Base-by-base conservation (phyloP, 2,329 filamentous ascomycete genomes). In the Aspergillus tamarii region DNA sequence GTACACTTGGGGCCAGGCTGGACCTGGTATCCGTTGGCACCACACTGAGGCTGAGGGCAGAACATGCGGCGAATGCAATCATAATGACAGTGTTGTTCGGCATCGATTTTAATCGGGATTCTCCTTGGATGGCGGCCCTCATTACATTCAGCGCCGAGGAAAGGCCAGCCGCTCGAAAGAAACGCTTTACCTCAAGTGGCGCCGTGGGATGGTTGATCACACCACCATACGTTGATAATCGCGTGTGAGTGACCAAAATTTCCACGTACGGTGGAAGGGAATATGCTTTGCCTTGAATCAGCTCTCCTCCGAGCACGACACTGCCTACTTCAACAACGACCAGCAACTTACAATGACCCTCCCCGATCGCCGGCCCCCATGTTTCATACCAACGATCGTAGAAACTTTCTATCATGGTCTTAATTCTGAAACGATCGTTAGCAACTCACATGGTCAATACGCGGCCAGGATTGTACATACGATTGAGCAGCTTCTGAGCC, bases 11-110 rank as follows among this genome's bases (percentile, higher is more conserved):
- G 0, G 87, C 87, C 0, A 90, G 74, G 58, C 84, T 84, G 0
- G 85, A 88, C 46, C 75, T 78, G 62, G 82, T 84, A 32, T 84
- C 86, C 0, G 84, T 82, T 3, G 86, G 83, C 55, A 87, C 85
- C 0, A 86, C 83, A 67, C 87, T 89, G 5, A 91, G 81, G 11
- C 86, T 85, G n/a, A 91, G 76, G 0, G 88, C 88, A 65, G 90
- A 90, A 69, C 88, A 90, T 5, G 88, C 88, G 0, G 90, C 89
- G 67, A 91, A 92, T 1, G 89, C 90, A 14, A 92, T 91, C 90
- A 92, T 92, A 67, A 92, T 91, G 61, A 89, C 86, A 0, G 90
- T 91, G 69, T 92, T 92, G 75, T 92, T 92, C 0, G 90, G 90
- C 89, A 92, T 92, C 0, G 89, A 91, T 61, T 88, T 88, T 0